Conservation (phyloP, 164 flowering plant species). For the Liquidambar formosana region DNA sequence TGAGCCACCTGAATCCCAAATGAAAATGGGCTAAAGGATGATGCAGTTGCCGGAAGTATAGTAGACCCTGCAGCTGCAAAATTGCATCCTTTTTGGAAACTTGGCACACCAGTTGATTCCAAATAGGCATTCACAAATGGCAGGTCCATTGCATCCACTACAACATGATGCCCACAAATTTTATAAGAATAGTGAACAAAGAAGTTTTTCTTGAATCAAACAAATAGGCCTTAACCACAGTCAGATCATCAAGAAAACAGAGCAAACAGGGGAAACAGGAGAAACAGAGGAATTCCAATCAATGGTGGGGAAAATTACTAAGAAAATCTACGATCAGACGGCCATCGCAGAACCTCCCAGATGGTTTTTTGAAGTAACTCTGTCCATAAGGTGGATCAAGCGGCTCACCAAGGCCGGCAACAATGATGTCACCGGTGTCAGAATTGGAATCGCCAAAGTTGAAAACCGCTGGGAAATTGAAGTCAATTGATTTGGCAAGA, state of each 20-base stretch:
- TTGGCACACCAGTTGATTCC: constrained; percentile 77
- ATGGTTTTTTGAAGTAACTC: constrained; percentile 43
- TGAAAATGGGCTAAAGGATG: constrained; percentile 82
- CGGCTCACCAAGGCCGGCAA: constrained; percentile 37
- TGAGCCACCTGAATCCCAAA: constrained; percentile 83
- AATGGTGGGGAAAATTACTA: constrained; percentile 21
- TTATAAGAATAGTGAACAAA: neutral
- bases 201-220: no score
- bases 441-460: constrained; percentile 73
- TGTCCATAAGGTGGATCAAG: constrained; percentile 44
- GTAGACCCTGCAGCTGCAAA: constrained; percentile 94
- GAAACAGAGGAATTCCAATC: no score
- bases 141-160: constrained; percentile 85
- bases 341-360: constrained; percentile 61
- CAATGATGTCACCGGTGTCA: constrained; percentile 52
- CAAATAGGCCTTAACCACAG: no score
- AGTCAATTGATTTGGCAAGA: constrained; percentile 16
- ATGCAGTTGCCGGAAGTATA: constrained; percentile 68
- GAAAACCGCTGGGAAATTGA: constrained; percentile 48
- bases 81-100: constrained; percentile 74
- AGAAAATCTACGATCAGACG: constrained; percentile 57
- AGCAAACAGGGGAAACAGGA: no score
- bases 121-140: constrained; percentile 83
- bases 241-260: no score
- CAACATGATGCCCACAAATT: constrained; percentile 11